Evolutionary conservation across 352 stramenopile genomes (phyloP), one percentile per base, ranked within the genome.

Genomic region (Globisporangium acanthophoron): DNA sequence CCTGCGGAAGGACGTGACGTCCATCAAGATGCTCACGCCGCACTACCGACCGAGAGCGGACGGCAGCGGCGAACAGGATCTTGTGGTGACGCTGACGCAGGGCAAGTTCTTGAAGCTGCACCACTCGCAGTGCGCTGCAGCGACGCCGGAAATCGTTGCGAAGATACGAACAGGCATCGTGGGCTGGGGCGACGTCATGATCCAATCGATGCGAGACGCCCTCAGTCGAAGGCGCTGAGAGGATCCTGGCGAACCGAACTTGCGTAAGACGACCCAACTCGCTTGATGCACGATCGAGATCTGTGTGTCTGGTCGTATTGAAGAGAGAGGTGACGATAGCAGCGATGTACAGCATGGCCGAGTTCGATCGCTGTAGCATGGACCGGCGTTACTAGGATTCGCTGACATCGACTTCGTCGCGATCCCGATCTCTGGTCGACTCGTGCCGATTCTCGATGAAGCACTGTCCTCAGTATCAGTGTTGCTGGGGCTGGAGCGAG

Each of bases 1-100:
- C 27, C 63, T 80, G 2, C 69, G 65, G 6, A 47, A 71, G 29
- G 71, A 80, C 54, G 58, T 74, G 48, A 64, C 59, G 2, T 59
- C 66, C 9, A 67, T 80, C 52, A 39, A 39, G 24, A 54, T 69
- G 35, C 52, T 81, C 15, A 67, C 73, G 45, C 61, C 64, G 11
- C 51, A 74, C 67, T 57, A 68, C 33, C 67, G 59, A 37, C 31
- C 59, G 11, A 55, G 54, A 12, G 60, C 9, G 13, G 33, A 61
- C 31, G 43, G 45, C 18, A 7, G n/a, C 7, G 39, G 13, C 1
- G 16, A 62, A 12, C 59, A 74, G 11, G 54, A 72, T 21, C 56
- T 68, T 5, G 67, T 78, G 1, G 67, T 74, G 27, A 50, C 69
- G 5, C 50, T 77, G 46, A 63, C 37, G 4, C 44, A 53, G 1